Percentiles rank a stretch among this genome's conserved stretches.
Conservation (phyloP, 108 stramenopile genomes). For the Aureococcus anophagefferens region DNA sequence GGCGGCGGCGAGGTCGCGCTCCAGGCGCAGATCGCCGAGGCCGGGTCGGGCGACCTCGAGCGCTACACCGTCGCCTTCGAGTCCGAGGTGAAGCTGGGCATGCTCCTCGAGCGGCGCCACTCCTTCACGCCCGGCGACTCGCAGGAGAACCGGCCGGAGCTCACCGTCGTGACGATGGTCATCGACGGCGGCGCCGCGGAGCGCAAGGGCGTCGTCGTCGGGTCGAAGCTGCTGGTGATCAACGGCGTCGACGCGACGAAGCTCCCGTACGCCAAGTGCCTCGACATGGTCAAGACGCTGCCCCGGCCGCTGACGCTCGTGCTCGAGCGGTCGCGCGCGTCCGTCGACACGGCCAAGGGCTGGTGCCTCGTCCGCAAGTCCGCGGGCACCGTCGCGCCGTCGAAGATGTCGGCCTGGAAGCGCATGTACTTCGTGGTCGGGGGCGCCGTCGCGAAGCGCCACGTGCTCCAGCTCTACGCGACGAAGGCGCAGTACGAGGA, state of each 20-base stretch:
- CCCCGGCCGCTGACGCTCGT: constrained; percentile 19
- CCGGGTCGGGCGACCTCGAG: background rate
- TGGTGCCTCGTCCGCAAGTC: constrained; percentile 20
- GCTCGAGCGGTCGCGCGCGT: constrained; percentile 18
- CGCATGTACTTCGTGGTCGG: constrained; percentile 26
- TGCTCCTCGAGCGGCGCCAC: constrained; percentile 31
- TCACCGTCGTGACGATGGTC: constrained; percentile 22
- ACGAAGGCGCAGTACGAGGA: constrained; percentile 32
- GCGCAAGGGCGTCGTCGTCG: constrained; percentile 24
- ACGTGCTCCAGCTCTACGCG: constrained; percentile 27
- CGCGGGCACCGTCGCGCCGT: constrained; percentile 16
- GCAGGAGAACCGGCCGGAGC: constrained; percentile 1
- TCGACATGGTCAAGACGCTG: constrained; percentile 25
- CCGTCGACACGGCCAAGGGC: constrained; percentile 21
- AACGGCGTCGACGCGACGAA: constrained; percentile 11
- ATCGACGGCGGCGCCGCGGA: constrained; percentile 26
- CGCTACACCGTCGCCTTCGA: background rate
- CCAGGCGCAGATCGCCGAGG: too few species aligned
- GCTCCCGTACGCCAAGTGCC: constrained; percentile 3
- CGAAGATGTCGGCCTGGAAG: constrained; percentile 15
- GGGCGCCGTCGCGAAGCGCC: constrained; percentile 24
- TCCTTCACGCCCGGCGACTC: constrained; percentile 17
- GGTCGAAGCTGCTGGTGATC: constrained; percentile 22
- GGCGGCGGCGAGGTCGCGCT: too few species aligned
- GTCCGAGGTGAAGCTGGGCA: constrained; percentile 30